Evolutionary conservation across 2,329 filamentous ascomycete species (phyloP).

Genomic region (Apiospora saccharicola): DNA sequence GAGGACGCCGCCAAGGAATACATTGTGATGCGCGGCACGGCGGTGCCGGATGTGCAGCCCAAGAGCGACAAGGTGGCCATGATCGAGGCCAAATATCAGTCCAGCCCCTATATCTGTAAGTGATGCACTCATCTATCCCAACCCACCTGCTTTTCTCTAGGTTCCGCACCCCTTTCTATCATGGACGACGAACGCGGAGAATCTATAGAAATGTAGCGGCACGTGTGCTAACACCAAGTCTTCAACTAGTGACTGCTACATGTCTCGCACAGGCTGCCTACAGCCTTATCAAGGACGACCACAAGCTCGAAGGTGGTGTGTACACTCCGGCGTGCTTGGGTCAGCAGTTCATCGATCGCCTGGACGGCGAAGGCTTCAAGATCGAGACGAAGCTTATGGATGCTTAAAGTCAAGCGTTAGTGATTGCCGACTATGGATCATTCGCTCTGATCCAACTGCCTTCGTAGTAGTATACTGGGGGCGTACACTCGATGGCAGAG

Average conservation of each 20-base stretch:
- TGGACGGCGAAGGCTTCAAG: constrained; percentile 68
- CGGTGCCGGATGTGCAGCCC: constrained; percentile 60
- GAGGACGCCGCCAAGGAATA: constrained; percentile 65
- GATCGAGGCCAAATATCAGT: constrained; percentile 62
- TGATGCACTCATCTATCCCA: constrained; percentile 2
- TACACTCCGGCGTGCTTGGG: constrained; percentile 78
- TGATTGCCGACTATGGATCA: neutral
- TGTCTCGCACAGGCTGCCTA: constrained; percentile 70
- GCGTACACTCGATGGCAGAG: neutral
- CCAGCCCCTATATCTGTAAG: constrained; percentile 72
- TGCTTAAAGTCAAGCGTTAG: constrained; percentile 20
- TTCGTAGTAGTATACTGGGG: neutral
- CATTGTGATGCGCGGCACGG: constrained; percentile 70
- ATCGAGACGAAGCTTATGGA: constrained; percentile 62
- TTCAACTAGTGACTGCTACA: constrained; percentile 67
- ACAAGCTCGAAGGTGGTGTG: constrained; percentile 69
- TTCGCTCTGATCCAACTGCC: neutral
- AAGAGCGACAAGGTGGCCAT: constrained; percentile 56
- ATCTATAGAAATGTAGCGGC: neutral
- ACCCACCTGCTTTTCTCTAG: constrained; percentile 7
- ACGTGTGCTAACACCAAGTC: neutral
- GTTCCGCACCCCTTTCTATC: neutral
- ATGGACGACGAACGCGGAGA: neutral
- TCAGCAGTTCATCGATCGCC: constrained; percentile 68
- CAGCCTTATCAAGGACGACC: constrained; percentile 69